Conservation (phyloP, 2,329 filamentous ascomycete genomes). For the Cladosporium sp. region DNA sequence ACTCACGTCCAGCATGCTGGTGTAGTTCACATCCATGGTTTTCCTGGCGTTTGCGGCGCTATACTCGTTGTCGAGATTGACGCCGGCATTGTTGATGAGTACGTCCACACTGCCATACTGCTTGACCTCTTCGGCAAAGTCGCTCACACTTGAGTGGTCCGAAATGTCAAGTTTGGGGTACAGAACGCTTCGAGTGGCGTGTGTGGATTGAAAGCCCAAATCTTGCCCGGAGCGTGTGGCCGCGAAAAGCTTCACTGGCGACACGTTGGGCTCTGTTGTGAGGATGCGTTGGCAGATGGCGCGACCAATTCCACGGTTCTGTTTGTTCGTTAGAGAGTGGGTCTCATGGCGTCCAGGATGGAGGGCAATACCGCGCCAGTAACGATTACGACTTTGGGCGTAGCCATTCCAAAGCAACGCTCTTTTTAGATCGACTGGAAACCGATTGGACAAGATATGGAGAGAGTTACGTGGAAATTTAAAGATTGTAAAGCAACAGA, state of each 20-base stretch:
- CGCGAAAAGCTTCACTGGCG: conserved; percentile 28
- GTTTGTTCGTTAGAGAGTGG: neutral
- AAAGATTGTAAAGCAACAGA: too few species aligned
- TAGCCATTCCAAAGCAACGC: conserved; percentile 19
- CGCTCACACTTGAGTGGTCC: conserved; percentile 21
- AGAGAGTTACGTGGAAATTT: too few species aligned
- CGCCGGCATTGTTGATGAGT: conserved; percentile 34
- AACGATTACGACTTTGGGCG: conserved; percentile 27
- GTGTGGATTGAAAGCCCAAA: conserved; percentile 19
- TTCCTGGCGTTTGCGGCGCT: conserved; percentile 23
- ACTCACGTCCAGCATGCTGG: conserved; percentile 30
- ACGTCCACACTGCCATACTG: conserved; percentile 25
- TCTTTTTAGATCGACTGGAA: too few species aligned
- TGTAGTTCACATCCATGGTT: conserved; percentile 32
- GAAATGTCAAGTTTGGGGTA: conserved; percentile 31
- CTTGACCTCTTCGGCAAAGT: conserved; percentile 24
- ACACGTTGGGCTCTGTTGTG: conserved; percentile 14
- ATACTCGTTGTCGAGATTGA: conserved; percentile 27
- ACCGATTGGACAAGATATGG: too few species aligned
- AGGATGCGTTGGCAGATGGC: conserved; percentile 31
- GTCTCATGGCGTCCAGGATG: neutral
- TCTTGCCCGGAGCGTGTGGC: conserved; percentile 28
- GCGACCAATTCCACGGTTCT: conserved; percentile 33
- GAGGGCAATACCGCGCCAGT: conserved; percentile 27
- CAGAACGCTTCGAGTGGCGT: conserved; percentile 17